Evolutionary conservation across 176 grass and related monocot species (phyloP), one percentile per base, ranked within the genome.

Genomic region (Ensete glaucum): DNA sequence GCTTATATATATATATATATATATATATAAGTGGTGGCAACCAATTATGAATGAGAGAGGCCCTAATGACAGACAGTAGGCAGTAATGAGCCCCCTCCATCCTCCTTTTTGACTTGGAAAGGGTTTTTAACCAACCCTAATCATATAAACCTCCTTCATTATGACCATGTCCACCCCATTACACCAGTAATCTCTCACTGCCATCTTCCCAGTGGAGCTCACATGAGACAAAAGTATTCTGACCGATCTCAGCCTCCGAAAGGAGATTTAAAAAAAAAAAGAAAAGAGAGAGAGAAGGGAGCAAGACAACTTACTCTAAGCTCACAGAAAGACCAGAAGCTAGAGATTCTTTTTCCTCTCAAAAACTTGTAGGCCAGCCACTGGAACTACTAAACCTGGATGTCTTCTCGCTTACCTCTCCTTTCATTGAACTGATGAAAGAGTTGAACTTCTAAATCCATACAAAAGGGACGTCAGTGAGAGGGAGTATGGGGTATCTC

Each of bases 201-300:
- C 50, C 82, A 82, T 88, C 71, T 79, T 57, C 82, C 16, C 66
- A 65, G 73, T 85, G 83, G 80, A 74, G 73, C 59, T 85, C 80
- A 85, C 79, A 80, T 83, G 83, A 81, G 67, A 85, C 76, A 85
- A 77, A 76, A 71, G 14, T 72, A 43, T 57, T 67, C 34, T 79
- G 78, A 69, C 16, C 25, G 54, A 67, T 73, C 62, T 48, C 65
- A 78, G 53, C 27, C 73, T 64, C 55, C 74, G 54, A 29, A 69
- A 50, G 24, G 67, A 52, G 49, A 24, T 27, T 2, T 52, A 66
- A 51, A 4, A 43, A 43, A 0, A 4, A 43, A 34, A 3, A 34
- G 29, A 34, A 3, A 2, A 1, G 26, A 23, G 22, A 23, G 22
- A 27, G 26, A 29, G 27, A 29, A 29, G 1, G 2, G 27, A 29